Evolutionary conservation across 805 yeast species (phyloP).

Genomic region (Lipomyces starkeyi): DNA sequence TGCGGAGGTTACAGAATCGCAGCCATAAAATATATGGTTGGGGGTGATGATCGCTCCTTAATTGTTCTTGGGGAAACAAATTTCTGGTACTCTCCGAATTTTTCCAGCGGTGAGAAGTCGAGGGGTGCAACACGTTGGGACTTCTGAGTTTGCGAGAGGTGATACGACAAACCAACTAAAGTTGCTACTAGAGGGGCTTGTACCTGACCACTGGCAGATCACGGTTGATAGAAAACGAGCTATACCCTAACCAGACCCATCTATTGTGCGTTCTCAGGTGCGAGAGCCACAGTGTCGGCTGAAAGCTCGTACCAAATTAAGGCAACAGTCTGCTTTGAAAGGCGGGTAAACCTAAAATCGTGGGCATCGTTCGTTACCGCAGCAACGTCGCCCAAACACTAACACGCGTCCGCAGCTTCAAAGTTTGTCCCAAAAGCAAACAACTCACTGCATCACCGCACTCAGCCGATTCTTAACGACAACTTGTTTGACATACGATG

Average conservation of each 20-base stretch:
- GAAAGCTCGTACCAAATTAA: not conserved
- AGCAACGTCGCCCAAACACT: not conserved
- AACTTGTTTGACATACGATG: conserved; percentile 53
- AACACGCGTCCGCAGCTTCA: too few species aligned
- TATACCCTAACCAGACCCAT: not conserved
- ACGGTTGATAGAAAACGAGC: too few species aligned
- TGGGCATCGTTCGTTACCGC: not conserved
- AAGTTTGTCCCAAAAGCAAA: too few species aligned
- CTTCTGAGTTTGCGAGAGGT: not conserved
- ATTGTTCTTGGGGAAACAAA: not conserved
- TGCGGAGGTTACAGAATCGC: not conserved
- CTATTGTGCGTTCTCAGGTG: too few species aligned
- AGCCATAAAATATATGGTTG: not conserved
- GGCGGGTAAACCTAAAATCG: not conserved
- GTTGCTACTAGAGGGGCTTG: not conserved
- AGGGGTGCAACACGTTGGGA: not conserved
- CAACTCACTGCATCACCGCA: not conserved
- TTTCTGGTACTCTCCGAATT: not conserved
- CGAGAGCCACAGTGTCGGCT: too few species aligned
- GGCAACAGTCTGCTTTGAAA: not conserved
- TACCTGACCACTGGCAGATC: not conserved
- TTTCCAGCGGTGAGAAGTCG: not conserved
- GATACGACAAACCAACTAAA: not conserved
- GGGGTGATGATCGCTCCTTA: not conserved
- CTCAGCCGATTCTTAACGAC: not conserved